Base-by-base conservation (phyloP, 805 yeast genomes). In the Pichia cabralensis region DNA sequence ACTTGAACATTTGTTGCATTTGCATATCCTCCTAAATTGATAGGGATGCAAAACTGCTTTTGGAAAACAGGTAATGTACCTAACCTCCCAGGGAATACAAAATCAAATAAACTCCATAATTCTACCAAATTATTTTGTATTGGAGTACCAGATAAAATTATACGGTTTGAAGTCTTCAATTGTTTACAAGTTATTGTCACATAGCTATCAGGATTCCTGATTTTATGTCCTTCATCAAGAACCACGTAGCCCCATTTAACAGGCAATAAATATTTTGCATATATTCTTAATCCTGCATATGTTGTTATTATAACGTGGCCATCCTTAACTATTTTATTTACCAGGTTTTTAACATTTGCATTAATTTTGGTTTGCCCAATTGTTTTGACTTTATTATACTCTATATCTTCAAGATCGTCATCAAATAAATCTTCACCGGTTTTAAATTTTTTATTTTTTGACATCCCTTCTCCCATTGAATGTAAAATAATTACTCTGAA, bases 11-110 rank as follows among this genome's bases (percentile, higher is more conserved):
- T 92, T 1, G 94, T 76, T 0, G 98, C 97, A 61, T 89, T 92
- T 2, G 98, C 95, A 58, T 92, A 92, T 0, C 98, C 98, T n/a
- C 98, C 98, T 53, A 83, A 69, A 50, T 86, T 89, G 29, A 92
- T 92, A 0, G 98, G 98, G 6, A 78, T 65, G 3, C 95, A 80
- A 55, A 92, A 92, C 53, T 92, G 96, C 34, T 72, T 80, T 56
- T 88, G 94, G 48, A 92, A 92, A 0, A 92, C 89, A 0, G 98
- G 98, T 17, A 92, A 61, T 0, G 98, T 92, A 0, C 98, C 98
- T 16, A 92, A 60, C 41, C 94, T 64, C 0, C 98, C 98, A 0
- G 98, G 98, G 49, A 80, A 88, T 2, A 88, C 80, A 59, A 92
- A 92, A 50, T 92, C 98, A 60, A 92, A 89, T 30, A 92, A 60